These are phyloP conservation scores for Entophlyctis luteolus DNA, from an alignment of 192 early-diverging fungal genomes.

Conservation along the genomic window DNA sequence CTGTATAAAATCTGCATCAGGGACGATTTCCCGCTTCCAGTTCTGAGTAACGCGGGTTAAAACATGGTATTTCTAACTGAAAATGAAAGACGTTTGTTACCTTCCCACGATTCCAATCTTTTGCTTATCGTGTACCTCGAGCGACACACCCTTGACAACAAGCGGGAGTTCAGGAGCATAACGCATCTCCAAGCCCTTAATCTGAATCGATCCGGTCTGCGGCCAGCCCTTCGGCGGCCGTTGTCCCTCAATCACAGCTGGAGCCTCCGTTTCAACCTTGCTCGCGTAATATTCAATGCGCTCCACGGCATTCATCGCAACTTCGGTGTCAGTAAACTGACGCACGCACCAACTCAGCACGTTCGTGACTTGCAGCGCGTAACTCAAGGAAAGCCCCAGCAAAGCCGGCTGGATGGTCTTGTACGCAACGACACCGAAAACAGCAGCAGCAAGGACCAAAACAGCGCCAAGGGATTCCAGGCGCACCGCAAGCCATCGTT, in stretches of 20 bases:
- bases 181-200: constrained; percentile 40
- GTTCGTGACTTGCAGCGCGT: constrained; percentile 75
- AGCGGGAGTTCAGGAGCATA: constrained; percentile 49
- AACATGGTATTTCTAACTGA: background rate
- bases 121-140: constrained; percentile 34
- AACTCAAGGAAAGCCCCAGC: constrained; percentile 66
- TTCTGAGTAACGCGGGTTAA: constrained; percentile 32
- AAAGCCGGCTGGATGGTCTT: constrained; percentile 54
- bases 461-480: constrained; percentile 74
- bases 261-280: constrained; percentile 42
- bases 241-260: constrained; percentile 14
- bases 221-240: constrained; percentile 48
- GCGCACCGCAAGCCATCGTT: constrained; percentile 69
- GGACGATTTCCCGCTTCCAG: constrained; percentile 80
- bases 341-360: constrained; percentile 78
- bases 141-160: constrained; percentile 41
- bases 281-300: constrained; percentile 49
- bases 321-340: constrained; percentile 66
- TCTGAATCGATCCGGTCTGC: constrained; percentile 36
- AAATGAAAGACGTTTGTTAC: background rate
- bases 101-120: constrained; percentile 53
- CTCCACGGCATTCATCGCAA: constrained; percentile 59
- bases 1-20: constrained; percentile 70
- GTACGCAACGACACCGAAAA: constrained; percentile 63
- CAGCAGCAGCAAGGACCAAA: constrained; percentile 71